Evolutionary conservation across 768 basidiomycete genomes (phyloP), one percentile per base, ranked within the genome.

Genomic region (Pholiota conissans): DNA sequence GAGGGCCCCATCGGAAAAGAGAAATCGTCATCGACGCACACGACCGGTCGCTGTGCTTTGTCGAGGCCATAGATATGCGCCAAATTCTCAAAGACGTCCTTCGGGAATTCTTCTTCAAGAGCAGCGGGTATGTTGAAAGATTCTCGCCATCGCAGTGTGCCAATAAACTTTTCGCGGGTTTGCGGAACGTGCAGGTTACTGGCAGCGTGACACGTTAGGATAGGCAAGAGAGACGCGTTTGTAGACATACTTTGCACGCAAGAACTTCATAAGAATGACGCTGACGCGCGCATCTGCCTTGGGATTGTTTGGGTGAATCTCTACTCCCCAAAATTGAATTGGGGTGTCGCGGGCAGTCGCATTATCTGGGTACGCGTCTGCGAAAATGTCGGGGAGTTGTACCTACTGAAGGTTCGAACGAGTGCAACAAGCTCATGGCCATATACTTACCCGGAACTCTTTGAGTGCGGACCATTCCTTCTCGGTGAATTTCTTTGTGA

Each of bases 201-300:
- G 37, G 26, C 30, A 11, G 4, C 20, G 10, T n/a, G 3, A 45
- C 42, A 10, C 22, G 11, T 26, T 11, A 46, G 16, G 14, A 49
- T 48, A 45, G 27, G 20, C 29, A 20, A 16, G 2, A 35, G 27
- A 49, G 9, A 37, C 24, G 27, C 3, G 40, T 11, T 28, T 18
- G 20, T 13, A 20, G 14, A 49, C 55, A n/a, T 63, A 85, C 89
- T 88, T 82, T 4, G 91, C 91, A 56, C 88, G 80, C 28, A 91
- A 73, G 75, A 93, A 93, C 67, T 93, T 92, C 82, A 92, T 84
- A 34, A 93, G 76, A 8, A 93, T 65, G 29, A 93, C 89, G 64
- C 88, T 91, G 57, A 84, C 82, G 7, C 82, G 80, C 0, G 90
- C 84, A 67, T 90, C 81, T 48, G 66, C 52, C n/a, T 64, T 70